These are phyloP conservation scores for Nasturtium officinale DNA, from an alignment of 345 rosid genomes.

Conservation along the genomic window DNA sequence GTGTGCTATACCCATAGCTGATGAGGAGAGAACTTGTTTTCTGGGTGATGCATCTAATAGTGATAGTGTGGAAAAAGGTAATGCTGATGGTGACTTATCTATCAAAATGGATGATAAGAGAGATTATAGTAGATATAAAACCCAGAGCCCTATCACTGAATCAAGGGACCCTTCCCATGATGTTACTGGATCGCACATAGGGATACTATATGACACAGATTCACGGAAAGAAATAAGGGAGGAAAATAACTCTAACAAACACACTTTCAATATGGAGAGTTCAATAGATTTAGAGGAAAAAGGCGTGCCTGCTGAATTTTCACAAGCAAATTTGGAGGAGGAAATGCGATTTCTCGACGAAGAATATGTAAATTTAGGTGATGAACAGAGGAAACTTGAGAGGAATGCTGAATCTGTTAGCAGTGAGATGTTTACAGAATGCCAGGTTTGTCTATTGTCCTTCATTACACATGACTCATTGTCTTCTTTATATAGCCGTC, in stretches of 20 bases:
- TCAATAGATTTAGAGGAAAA: slow-evolving; percentile 38
- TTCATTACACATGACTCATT: slow-evolving; percentile 18
- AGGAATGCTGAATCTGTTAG: slow-evolving; percentile 92
- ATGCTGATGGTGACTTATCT: slow-evolving; percentile 20
- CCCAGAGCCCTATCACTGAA: slow-evolving; percentile 35
- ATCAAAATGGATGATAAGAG: slow-evolving; percentile 21
- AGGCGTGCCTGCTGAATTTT: slow-evolving; percentile 42
- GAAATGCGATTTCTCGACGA: slow-evolving; percentile 64
- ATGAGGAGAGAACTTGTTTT: slow-evolving; percentile 40
- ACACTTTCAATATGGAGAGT: slow-evolving; percentile 30
- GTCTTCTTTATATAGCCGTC: background rate
- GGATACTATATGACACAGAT: slow-evolving; percentile 41
- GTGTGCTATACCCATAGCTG: slow-evolving; percentile 34
- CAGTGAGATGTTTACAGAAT: slow-evolving; percentile 92
- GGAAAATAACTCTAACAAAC: slow-evolving; percentile 20
- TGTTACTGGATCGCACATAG: slow-evolving; percentile 31
- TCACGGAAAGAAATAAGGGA: slow-evolving; percentile 39
- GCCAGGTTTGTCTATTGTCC: slow-evolving; percentile 62
- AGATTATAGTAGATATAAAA: slow-evolving; percentile 24
- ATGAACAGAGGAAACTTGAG: slow-evolving; percentile 88
- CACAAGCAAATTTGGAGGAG: slow-evolving; percentile 66
- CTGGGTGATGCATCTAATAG: slow-evolving; percentile 36
- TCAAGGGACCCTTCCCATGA: slow-evolving; percentile 38
- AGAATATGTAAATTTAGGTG: slow-evolving; percentile 64
- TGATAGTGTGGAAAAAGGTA: slow-evolving; percentile 36